Evolutionary conservation across 257 asterid genomes (phyloP).

Genomic region (Capsicum rhomboideum): DNA sequence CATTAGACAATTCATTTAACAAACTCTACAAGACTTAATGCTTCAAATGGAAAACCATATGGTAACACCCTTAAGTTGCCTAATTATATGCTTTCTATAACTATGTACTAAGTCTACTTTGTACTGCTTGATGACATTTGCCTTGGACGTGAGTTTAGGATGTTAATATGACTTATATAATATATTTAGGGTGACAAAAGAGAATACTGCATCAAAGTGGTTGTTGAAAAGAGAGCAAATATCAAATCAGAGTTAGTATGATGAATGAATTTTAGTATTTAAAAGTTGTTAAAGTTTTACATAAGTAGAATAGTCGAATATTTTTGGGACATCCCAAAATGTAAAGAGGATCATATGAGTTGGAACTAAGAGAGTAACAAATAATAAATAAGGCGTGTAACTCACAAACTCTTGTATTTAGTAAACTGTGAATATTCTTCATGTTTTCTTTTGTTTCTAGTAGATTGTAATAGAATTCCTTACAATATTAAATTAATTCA

Average conservation of each 20-base stretch:
- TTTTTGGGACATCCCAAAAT: background rate
- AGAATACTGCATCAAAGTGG: background rate
- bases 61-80: too few species aligned
- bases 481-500: too few species aligned
- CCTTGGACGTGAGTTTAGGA: background rate
- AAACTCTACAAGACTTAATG: too few species aligned
- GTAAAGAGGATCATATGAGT: background rate
- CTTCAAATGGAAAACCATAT: too few species aligned
- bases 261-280: background rate
- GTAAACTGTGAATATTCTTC: background rate
- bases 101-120: too few species aligned
- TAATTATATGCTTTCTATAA: too few species aligned
- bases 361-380: too few species aligned
- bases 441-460: background rate
- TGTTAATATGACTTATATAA: background rate
- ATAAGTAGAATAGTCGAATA: too few species aligned
- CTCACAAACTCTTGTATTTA: background rate
- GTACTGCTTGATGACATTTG: background rate
- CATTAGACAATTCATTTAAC: background rate
- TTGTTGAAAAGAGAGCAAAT: background rate
- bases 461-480: background rate
- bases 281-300: too few species aligned
- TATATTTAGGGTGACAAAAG: background rate
- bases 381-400: too few species aligned
- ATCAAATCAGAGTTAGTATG: background rate